Evolutionary conservation across 2,329 filamentous ascomycete genomes (phyloP), one percentile per base, ranked within the genome.

Genomic region (Bimuria novae-zelandiae): DNA sequence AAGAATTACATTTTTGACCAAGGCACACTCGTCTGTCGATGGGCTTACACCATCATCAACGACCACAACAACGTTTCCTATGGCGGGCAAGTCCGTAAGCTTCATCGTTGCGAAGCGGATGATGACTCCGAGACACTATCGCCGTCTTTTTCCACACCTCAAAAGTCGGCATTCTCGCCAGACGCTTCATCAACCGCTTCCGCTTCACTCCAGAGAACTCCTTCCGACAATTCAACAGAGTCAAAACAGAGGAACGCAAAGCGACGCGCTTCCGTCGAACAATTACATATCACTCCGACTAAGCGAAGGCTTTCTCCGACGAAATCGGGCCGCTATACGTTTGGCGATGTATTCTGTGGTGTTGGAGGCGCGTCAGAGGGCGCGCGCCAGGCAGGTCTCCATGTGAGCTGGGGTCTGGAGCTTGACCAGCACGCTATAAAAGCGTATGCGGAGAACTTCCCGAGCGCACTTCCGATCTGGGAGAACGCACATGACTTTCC

Each of bases 311-410:
- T 32, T 4, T 10, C 10, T 33, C 49, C 53, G 17, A 30, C 30
- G 8, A 59, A 56, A 25, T 17, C n/a, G 4, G 4, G 0, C 2
- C 40, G 29, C 11, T 61, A 60, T 12, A 60, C 53, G 0, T 60
- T 65, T 23, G 62, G 52, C 0, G 64, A 67, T 33, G 29, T 17
- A 14, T 67, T 60, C 37, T 64, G 58, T 40, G 61, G 62, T 3
- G 50, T 45, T 22, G 64, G 64, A 4, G 62, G 64, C 16, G 57
- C 58, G 0, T 67, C 64, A 7, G 40, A 56, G 30, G 64, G 64
- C n/a, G 64, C 64, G 0, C 10, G 35, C 1, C 47, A 59, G 11
- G 64, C 64, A 1, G 59, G 57, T 4, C 32, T 63, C 1, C 12
- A 30, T 6, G 47, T 64, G 0, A 35, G n/a, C 1, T 65, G 56